A percentile compares a stretch with the other conserved stretches of the same genome.
These are phyloP conservation scores for Haplosporangium gracile DNA, from an alignment of 192 early-diverging fungal species.

Conservation along the genomic window DNA sequence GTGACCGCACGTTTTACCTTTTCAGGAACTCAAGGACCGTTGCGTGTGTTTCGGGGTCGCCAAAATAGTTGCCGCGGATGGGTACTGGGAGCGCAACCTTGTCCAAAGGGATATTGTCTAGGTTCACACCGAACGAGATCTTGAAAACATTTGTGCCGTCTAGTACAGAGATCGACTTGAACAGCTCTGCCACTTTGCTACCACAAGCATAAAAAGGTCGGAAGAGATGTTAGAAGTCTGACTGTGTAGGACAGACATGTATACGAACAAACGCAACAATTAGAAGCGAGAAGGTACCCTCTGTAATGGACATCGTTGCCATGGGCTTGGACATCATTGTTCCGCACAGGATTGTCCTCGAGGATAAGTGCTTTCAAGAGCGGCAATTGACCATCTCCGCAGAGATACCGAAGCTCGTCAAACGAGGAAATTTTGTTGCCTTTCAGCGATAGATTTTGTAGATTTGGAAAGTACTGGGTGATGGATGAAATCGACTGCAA, in stretches of 20 bases:
- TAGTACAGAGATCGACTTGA: conserved; percentile 50
- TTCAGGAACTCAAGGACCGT: conserved; percentile 58
- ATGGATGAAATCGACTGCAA: conserved; percentile 41
- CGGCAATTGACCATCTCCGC: conserved; percentile 32
- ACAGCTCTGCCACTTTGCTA: conserved; percentile 44
- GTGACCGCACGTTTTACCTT: conserved; percentile 14
- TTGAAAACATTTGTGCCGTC: conserved; percentile 44
- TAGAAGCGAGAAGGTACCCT: neutral
- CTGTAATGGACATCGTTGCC: conserved; percentile 50
- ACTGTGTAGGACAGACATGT: neutral
- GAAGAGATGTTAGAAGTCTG: neutral
- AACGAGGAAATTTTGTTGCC: conserved; percentile 57
- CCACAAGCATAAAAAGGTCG: neutral
- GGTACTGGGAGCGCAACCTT: conserved; percentile 23
- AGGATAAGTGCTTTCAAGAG: conserved; percentile 54
- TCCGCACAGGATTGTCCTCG: conserved; percentile 54
- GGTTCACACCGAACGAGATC: conserved; percentile 43
- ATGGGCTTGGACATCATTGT: conserved; percentile 10
- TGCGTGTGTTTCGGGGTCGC: conserved; percentile 35
- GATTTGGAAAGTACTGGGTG: conserved; percentile 51
- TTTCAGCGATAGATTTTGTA: conserved; percentile 60
- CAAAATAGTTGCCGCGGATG: conserved; percentile 57
- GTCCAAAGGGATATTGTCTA: neutral
- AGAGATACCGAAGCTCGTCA: conserved; percentile 50
- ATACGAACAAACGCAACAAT: neutral